These are phyloP conservation scores for Rhizopogon rudus DNA, from an alignment of 768 basidiomycete genomes.

Conservation along the genomic window DNA sequence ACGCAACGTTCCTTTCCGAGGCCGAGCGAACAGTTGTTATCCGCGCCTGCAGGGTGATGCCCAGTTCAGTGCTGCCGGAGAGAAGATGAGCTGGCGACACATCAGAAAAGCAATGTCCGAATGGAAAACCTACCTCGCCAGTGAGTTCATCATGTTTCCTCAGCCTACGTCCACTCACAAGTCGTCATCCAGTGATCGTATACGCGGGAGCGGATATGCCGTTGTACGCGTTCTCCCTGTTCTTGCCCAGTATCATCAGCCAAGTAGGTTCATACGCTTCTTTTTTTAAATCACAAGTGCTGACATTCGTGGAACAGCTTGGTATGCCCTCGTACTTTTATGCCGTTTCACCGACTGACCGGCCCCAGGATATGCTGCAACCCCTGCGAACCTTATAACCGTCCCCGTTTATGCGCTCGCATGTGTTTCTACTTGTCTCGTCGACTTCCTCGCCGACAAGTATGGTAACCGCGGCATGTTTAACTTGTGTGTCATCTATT, in stretches of 20 bases:
- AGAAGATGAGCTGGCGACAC: conserved; percentile 52
- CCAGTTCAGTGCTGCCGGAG: conserved; percentile 72
- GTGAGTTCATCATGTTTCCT: conserved; percentile 6
- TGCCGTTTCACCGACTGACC: neutral
- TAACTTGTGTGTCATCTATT: conserved; percentile 46
- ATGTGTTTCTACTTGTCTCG: conserved; percentile 56
- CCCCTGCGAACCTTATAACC: conserved; percentile 69
- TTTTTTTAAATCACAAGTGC: neutral
- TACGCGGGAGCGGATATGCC: conserved; percentile 59
- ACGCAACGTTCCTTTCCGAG: conserved; percentile 71
- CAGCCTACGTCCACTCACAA: neutral
- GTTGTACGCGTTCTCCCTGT: conserved; percentile 72
- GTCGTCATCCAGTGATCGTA: conserved; percentile 40
- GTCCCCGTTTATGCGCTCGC: conserved; percentile 75
- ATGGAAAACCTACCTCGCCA: conserved; percentile 64
- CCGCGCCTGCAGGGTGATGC: conserved; percentile 60
- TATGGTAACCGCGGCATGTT: conserved; percentile 55
- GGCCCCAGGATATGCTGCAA: conserved; percentile 56
- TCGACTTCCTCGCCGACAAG: conserved; percentile 62
- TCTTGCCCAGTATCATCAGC: conserved; percentile 75
- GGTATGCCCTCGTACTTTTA: conserved; percentile 24
- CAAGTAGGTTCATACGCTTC: conserved; percentile 36
- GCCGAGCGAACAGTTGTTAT: conserved; percentile 64
- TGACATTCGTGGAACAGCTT: conserved; percentile 23
- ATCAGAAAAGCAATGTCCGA: conserved; percentile 57